Percentiles rank a stretch among this genome's conserved stretches.
These are phyloP conservation scores for Leptosphaerulina australis DNA, from an alignment of 2,329 filamentous ascomycete species.

Conservation along the genomic window DNA sequence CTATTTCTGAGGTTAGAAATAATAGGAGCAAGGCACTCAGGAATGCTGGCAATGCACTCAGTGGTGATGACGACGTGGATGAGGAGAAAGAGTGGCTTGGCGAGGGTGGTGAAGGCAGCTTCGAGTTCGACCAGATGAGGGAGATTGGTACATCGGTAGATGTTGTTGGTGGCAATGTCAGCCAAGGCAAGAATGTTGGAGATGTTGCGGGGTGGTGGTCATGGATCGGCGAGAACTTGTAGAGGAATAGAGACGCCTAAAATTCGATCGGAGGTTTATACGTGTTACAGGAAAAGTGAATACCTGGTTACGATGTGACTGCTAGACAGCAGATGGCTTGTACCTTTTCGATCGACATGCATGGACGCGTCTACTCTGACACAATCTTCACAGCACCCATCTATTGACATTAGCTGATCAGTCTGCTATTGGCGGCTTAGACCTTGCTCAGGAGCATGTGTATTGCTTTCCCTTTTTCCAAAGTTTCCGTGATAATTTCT, in stretches of 20 bases:
- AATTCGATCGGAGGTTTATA: neutral
- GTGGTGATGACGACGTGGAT: slow-evolving; percentile 59
- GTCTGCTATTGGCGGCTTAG: no score
- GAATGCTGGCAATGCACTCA: slow-evolving; percentile 76
- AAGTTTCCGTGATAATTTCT: no score
- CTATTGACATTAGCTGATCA: neutral
- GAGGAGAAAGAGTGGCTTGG: slow-evolving; percentile 81
- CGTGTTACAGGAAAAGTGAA: neutral
- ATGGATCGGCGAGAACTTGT: slow-evolving; percentile 83
- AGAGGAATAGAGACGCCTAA: neutral
- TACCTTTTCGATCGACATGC: neutral
- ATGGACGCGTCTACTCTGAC: neutral
- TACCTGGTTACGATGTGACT: slow-evolving; percentile 1
- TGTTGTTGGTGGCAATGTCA: slow-evolving; percentile 75
- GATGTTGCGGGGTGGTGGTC: slow-evolving; percentile 85
- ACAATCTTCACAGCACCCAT: neutral
- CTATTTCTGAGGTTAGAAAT: slow-evolving; percentile 77
- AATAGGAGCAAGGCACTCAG: slow-evolving; percentile 78
- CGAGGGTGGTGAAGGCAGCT: slow-evolving; percentile 76
- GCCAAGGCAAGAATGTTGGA: slow-evolving; percentile 62
- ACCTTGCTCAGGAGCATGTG: no score
- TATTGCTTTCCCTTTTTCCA: no score
- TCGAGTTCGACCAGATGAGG: slow-evolving; percentile 80
- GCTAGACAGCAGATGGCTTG: neutral
- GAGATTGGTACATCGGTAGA: slow-evolving; percentile 82